Conservation (phyloP, 306 rosid genomes). For the Trifolium pratense region DNA sequence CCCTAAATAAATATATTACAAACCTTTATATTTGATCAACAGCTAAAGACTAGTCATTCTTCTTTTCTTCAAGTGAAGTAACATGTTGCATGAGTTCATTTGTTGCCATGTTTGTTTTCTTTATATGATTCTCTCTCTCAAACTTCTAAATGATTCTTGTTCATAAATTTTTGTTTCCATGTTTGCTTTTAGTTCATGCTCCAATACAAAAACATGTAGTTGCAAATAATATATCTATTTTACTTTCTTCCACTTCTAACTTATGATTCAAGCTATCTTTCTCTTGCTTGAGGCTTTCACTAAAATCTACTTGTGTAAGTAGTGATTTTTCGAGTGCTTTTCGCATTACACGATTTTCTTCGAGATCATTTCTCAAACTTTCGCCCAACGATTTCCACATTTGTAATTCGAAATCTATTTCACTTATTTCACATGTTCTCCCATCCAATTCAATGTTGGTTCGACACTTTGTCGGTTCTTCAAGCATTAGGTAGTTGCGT, state of each 20-base stretch:
- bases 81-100: conserved; percentile 52
- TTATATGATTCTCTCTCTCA: conserved; percentile 47
- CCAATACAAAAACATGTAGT: conserved; percentile 52
- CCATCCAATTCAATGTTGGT: conserved; percentile 49
- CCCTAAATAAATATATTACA: too few species aligned
- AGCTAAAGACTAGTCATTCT: too few species aligned
- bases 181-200: conserved; percentile 50
- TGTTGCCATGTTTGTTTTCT: conserved; percentile 32
- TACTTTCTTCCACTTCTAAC: conserved; percentile 55
- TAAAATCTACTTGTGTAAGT: conserved; percentile 64
- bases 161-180: conserved; percentile 53
- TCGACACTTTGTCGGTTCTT: background rate
- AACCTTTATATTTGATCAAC: too few species aligned
- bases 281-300: conserved; percentile 62
- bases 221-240: conserved; percentile 49
- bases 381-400: conserved; percentile 64
- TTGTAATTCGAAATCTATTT: conserved; percentile 66
- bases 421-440: conserved; percentile 56
- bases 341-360: conserved; percentile 52
- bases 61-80: conserved; percentile 56
- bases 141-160: conserved; percentile 55
- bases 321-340: conserved; percentile 75
- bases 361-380: conserved; percentile 55
- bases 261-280: conserved; percentile 45
- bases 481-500: background rate